phyloP scores from a whole-genome alignment of 2,329 filamentous ascomycete genomes.

The Hypoxylon sp. region DNA sequence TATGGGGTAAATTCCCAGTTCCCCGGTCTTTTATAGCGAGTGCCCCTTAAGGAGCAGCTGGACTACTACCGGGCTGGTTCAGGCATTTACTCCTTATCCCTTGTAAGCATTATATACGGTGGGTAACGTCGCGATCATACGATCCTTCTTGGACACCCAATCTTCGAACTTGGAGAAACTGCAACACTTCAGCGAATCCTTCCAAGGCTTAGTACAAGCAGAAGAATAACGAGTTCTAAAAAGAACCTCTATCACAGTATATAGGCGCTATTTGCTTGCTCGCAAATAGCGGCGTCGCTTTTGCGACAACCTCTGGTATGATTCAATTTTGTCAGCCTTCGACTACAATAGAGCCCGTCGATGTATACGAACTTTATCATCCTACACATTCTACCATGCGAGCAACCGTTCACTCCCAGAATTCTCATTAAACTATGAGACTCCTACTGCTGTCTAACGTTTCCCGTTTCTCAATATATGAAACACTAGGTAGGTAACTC shows the following conservation, averaged over 20 bases:
- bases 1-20: constrained; percentile 8
- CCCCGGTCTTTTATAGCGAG: constrained; percentile 5
- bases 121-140: constrained; percentile 30
- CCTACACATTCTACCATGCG: background rate
- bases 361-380: background rate
- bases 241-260: background rate
- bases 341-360: background rate
- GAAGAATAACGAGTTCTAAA: background rate
- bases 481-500: constrained; percentile 1
- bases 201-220: background rate
- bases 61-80: background rate
- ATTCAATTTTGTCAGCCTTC: background rate
- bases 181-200: background rate
- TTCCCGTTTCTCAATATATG: background rate
- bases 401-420: background rate
- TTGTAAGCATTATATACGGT: constrained; percentile 3
- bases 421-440: background rate
- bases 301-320: too few relatives aligned
- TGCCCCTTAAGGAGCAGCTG: constrained; percentile 4
- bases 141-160: constrained; percentile 18
- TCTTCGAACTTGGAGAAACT: constrained; percentile 19
- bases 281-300: too few relatives aligned
- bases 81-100: constrained; percentile 7
- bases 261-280: too few relatives aligned
- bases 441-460: background rate